These are phyloP conservation scores for Triticum dicoccoides DNA, from an alignment of 176 grass and related monocot genomes.

Conservation along the genomic window DNA sequence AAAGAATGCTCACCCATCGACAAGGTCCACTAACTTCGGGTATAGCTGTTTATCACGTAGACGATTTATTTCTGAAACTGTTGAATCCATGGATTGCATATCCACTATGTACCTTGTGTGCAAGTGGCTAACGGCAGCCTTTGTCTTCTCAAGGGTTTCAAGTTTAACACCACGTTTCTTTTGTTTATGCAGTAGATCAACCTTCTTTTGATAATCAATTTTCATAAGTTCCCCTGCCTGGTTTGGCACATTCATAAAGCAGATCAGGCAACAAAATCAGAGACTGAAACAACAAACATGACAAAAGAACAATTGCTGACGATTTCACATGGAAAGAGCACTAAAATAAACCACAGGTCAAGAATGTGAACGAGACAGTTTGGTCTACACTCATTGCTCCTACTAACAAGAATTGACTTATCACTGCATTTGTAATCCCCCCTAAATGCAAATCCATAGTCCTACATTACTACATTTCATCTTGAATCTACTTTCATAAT, in stretches of 20 bases:
- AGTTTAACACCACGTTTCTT: conserved; percentile 72
- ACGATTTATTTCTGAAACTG: conserved; percentile 81
- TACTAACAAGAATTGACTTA: conserved; percentile 1
- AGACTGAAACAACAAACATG: background rate
- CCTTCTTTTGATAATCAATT: conserved; percentile 97
- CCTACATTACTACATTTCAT: conserved; percentile 4
- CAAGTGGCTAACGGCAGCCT: conserved; percentile 92
- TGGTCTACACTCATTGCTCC: background rate
- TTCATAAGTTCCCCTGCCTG: conserved; percentile 96
- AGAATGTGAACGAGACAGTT: conserved; percentile 19
- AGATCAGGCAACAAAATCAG: conserved; percentile 26
- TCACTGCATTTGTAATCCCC: background rate
- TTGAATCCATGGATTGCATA: conserved; percentile 97
- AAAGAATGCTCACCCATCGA: conserved; percentile 67
- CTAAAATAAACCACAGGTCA: background rate
- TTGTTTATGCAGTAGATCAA: conserved; percentile 80
- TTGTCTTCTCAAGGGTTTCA: conserved; percentile 89
- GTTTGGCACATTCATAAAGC: conserved; percentile 11
- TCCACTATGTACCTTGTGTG: conserved; percentile 95
- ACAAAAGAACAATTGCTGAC: background rate
- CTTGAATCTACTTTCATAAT: background rate
- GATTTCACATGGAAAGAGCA: background rate
- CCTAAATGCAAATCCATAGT: background rate
- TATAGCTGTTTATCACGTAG: conserved; percentile 74
- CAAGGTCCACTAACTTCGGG: conserved; percentile 68